phyloP scores from a whole-genome alignment of 768 basidiomycete species.

The Russula dissimulans region DNA sequence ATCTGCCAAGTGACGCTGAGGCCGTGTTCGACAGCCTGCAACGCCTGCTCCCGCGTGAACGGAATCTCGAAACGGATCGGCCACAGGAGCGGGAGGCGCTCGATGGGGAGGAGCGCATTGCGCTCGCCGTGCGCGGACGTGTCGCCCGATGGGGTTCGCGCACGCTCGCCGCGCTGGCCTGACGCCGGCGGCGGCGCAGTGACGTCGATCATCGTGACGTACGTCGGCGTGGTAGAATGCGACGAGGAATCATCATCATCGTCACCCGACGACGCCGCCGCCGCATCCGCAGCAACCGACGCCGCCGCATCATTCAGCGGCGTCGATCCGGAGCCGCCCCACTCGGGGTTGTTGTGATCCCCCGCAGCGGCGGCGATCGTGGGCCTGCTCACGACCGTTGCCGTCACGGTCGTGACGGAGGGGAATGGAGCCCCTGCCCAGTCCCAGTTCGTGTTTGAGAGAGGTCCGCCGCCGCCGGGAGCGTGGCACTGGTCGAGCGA shows the following conservation, averaged over 20 bases:
- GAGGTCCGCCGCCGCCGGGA: not conserved
- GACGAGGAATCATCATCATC: not conserved
- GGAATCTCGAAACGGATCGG: constrained; percentile 27
- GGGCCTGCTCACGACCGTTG: constrained; percentile 25
- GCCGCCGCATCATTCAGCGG: not conserved
- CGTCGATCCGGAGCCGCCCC: not conserved
- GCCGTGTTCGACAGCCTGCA: constrained; percentile 31
- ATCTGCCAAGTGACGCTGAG: constrained; percentile 39
- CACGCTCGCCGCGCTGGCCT: constrained; percentile 19
- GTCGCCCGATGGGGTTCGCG: constrained; percentile 20
- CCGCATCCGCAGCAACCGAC: not conserved
- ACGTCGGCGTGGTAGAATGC: not conserved
- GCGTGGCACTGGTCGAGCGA: constrained; percentile 25
- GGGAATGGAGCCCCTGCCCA: not conserved
- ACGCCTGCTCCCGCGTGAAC: constrained; percentile 27
- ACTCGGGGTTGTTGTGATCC: not conserved
- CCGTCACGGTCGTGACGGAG: constrained; percentile 31
- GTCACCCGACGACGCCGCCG: too few relatives aligned
- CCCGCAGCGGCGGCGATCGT: not conserved
- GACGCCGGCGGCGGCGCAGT: not conserved
- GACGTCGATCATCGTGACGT: constrained; percentile 18
- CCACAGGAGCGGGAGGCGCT: constrained; percentile 26
- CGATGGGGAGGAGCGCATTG: constrained; percentile 20
- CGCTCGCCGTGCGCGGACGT: constrained; percentile 20
- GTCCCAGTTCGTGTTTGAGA: too few relatives aligned